Base-by-base conservation (phyloP, 2,329 filamentous ascomycete genomes). In the Didymella pinodella region DNA sequence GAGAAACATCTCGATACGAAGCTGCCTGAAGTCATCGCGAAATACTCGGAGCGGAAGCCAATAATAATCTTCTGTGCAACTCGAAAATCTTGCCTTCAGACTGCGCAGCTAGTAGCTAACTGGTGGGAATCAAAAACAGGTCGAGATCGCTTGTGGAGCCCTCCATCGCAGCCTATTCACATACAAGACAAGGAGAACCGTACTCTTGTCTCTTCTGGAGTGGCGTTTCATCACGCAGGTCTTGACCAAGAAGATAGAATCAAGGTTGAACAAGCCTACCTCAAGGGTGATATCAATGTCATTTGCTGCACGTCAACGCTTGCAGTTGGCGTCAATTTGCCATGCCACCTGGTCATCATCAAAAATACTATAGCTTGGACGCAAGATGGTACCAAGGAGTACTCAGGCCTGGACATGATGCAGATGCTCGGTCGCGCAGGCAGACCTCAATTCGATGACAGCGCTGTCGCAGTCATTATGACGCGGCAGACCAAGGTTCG, bases 251-350 rank as follows among this genome's bases (percentile, higher is more conserved):
- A 82, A 28, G 92, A 96, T 72, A 85, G 91, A 47, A 77, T 81
- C 38, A 80, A 83, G 0, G 80, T 96, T 18, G 91, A 95, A 70
- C 83, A 83, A 44, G 84, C 83, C 0, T 96, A 89, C 65, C 77
- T 92, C 4, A 79, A 85, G 18, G 90, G 91, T 0, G 82, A 91
- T n/a, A 83, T 96, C 57, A 88, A 82, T 63, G 86, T 96, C 31
- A 93, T 96, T 51, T 96, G 92, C 75, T 95, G 91, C 72, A 96
- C 92, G 0, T 93, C 91, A 0, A 96, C 92, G 0, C 80, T 96
- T 18, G 91, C 92, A 1, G 89, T 95, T 12, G 92, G 92, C 0
- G 85, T 96, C 29, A 96, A 96, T 70, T 77, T 96, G 10, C 92
- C 92, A 10, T 93, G 91, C 61, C 90, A 95, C 71, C 85, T 93